phyloP scores from a whole-genome alignment of 345 rosid genomes.

The rapeseed (Brassica napus) region DNA sequence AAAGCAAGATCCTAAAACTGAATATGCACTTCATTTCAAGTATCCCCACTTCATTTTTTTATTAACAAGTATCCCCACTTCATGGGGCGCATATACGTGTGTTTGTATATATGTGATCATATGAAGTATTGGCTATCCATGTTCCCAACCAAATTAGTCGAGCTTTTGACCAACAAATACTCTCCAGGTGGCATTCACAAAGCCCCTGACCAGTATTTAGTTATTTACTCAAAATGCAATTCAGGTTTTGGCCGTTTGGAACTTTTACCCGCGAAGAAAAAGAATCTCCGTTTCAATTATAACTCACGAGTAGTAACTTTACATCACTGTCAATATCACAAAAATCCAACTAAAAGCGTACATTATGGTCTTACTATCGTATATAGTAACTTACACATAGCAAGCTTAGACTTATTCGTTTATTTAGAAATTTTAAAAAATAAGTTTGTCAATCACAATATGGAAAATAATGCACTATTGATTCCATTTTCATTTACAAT shows the following conservation, averaged over 20 bases:
- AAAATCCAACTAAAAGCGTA: slow-evolving; percentile 13
- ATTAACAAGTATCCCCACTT: background rate
- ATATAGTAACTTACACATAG: background rate
- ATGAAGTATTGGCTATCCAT: slow-evolving; percentile 25
- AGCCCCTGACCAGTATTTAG: background rate
- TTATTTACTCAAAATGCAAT: background rate
- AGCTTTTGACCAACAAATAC: background rate
- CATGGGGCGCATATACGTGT: slow-evolving; percentile 1
- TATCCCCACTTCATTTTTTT: background rate
- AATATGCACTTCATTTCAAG: slow-evolving; percentile 26
- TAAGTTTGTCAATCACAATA: slow-evolving; percentile 3
- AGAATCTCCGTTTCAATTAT: background rate
- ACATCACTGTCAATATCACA: slow-evolving; percentile 26
- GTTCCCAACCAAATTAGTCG: slow-evolving; percentile 27
- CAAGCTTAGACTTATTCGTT: slow-evolving; percentile 3
- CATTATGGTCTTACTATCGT: slow-evolving; percentile 14
- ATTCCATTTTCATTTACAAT: background rate
- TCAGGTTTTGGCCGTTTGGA: slow-evolving; percentile 10
- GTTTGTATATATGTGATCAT: background rate
- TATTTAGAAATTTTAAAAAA: background rate
- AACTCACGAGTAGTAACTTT: slow-evolving; percentile 27
- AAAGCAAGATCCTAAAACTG: slow-evolving; percentile 19
- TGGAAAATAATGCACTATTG: background rate
- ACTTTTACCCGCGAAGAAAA: slow-evolving; percentile 10
- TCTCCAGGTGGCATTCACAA: slow-evolving; percentile 28